Evolutionary conservation across 2,329 filamentous ascomycete genomes (phyloP).

Genomic region (Amphichorda felina): DNA sequence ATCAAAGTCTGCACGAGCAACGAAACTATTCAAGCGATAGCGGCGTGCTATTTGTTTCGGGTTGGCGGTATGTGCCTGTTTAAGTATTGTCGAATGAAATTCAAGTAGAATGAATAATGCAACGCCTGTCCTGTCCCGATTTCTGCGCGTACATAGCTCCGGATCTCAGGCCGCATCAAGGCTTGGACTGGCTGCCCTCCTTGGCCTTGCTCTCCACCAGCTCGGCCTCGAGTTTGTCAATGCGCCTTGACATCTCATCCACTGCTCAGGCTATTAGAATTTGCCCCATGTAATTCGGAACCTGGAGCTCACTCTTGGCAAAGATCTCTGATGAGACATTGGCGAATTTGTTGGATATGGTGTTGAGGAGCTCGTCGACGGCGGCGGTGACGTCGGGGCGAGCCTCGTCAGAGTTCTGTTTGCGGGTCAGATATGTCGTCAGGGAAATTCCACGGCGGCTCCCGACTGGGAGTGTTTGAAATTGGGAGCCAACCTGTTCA

Average conservation of each 20-base stretch:
- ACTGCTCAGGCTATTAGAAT: conserved; percentile 36
- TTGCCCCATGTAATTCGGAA: conserved; percentile 6
- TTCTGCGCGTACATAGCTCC: too few species aligned
- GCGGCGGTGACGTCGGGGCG: conserved; percentile 60
- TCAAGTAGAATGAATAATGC: not conserved
- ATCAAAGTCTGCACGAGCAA: not conserved
- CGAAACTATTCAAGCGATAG: not conserved
- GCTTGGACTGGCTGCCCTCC: conserved; percentile 23
- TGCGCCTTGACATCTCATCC: conserved; percentile 82
- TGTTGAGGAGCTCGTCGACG: conserved; percentile 78
- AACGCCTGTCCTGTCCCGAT: too few species aligned
- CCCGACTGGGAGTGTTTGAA: too few species aligned
- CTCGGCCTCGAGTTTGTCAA: conserved; percentile 73
- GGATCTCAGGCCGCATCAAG: conserved; percentile 4
- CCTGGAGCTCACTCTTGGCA: conserved; percentile 57
- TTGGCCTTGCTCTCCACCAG: conserved; percentile 45
- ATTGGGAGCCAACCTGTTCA: too few species aligned
- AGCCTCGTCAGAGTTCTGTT: conserved; percentile 30
- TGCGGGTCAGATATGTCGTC: too few species aligned
- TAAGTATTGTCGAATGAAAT: not conserved
- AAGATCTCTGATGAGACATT: conserved; percentile 79
- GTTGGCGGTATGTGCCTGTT: not conserved
- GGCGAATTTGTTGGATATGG: conserved; percentile 75
- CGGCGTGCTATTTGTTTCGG: not conserved
- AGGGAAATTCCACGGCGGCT: too few species aligned